phyloP scores from a whole-genome alignment of 2,329 filamentous ascomycete genomes.

The Venturia pyrina region DNA sequence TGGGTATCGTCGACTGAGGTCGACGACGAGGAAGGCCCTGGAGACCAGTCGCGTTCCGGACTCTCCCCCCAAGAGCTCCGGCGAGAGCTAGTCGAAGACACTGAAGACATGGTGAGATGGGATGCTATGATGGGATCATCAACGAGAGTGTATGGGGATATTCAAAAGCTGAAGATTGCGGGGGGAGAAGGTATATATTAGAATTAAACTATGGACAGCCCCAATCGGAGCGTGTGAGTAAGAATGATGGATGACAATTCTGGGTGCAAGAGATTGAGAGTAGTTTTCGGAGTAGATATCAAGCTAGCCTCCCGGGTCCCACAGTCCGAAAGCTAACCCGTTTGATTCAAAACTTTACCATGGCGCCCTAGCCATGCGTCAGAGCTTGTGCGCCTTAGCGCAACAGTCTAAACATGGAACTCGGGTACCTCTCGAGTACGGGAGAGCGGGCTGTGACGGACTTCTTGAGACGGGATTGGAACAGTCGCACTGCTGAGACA shows the following conservation, averaged over 20 bases:
- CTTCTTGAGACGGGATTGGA: background rate
- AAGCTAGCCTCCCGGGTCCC: slow-evolving; percentile 5
- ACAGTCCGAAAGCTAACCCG: background rate
- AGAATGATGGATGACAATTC: slow-evolving; percentile 3
- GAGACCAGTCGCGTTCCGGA: slow-evolving; percentile 3
- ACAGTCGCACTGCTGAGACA: slow-evolving; percentile 2
- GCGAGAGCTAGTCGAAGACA: slow-evolving; percentile 4
- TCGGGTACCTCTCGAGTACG: slow-evolving; percentile 4
- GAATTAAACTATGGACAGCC: background rate
- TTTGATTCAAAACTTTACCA: background rate
- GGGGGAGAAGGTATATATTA: background rate
- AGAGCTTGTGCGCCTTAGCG: background rate
- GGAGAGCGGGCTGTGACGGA: background rate
- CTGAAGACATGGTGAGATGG: slow-evolving; percentile 7
- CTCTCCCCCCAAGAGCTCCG: slow-evolving; percentile 4
- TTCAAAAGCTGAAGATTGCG: background rate
- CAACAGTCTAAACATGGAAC: slow-evolving; percentile 6
- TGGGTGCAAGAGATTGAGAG: slow-evolving; percentile 2
- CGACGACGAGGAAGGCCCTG: background rate
- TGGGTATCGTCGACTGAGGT: slow-evolving; percentile 1
- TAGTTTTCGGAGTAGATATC: slow-evolving; percentile 7
- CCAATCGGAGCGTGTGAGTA: background rate
- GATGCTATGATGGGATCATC: background rate
- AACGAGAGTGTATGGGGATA: background rate
- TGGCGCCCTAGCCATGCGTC: background rate